These are phyloP conservation scores for Chlorella variabilis DNA, from an alignment of 163 green algal genomes.

Conservation along the genomic window DNA sequence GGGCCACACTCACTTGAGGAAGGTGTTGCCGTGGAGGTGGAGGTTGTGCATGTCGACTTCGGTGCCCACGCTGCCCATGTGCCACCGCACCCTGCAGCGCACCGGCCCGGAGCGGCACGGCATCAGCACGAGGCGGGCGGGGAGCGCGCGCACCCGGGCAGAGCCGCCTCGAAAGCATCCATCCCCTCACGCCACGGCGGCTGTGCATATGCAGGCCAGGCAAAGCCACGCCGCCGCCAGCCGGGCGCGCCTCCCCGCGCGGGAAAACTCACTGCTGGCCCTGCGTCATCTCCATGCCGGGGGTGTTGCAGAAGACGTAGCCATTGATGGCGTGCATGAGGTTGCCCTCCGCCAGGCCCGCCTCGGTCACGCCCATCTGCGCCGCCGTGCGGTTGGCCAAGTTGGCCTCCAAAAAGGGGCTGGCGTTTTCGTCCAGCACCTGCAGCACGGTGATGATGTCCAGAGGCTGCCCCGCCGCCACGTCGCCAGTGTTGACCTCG, in stretches of 20 bases:
- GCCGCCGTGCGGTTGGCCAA: slow-evolving; percentile 16
- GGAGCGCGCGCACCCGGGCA: too few species aligned
- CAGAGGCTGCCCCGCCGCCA: slow-evolving; percentile 16
- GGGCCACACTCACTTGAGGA: slow-evolving; percentile 53
- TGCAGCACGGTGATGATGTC: slow-evolving; percentile 39
- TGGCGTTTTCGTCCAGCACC: slow-evolving; percentile 49
- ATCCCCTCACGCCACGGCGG: too few species aligned
- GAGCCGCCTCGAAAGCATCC: too few species aligned
- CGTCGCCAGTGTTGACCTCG: slow-evolving; percentile 14
- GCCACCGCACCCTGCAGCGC: slow-evolving; percentile 67
- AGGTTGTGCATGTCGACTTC: slow-evolving; percentile 77
- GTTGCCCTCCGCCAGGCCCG: slow-evolving; percentile 42
- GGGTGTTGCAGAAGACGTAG: slow-evolving; percentile 71
- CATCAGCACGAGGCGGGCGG: too few species aligned
- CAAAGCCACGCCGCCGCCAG: too few species aligned
- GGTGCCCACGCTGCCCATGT: slow-evolving; percentile 67
- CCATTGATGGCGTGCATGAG: slow-evolving; percentile 77
- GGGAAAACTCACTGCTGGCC: slow-evolving; percentile 27
- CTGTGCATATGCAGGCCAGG: neutral
- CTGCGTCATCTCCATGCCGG: slow-evolving; percentile 39
- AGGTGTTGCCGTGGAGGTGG: slow-evolving; percentile 79
- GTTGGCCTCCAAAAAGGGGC: slow-evolving; percentile 39
- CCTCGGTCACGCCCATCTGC: slow-evolving; percentile 26
- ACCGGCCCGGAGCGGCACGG: neutral
- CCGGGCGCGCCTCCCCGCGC: too few species aligned